These are phyloP conservation scores for Saturnispora kantuleensis DNA, from an alignment of 805 yeast genomes.

Conservation along the genomic window DNA sequence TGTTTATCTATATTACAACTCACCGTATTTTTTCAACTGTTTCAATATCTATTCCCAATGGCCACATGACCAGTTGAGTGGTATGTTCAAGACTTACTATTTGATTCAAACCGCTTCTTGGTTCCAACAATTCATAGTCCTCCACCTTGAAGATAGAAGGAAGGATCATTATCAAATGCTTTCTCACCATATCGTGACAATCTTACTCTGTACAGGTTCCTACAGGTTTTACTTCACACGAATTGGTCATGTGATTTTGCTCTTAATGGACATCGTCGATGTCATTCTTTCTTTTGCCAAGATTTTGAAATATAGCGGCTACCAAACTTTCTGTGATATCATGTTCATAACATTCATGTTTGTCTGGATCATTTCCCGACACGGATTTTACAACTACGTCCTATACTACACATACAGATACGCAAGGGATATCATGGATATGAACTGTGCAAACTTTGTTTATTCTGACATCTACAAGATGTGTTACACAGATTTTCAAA, in stretches of 20 bases:
- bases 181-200: slow-evolving; percentile 77
- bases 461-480: slow-evolving; percentile 20
- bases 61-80: slow-evolving; percentile 59
- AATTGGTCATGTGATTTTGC: slow-evolving; percentile 68
- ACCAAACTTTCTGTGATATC: slow-evolving; percentile 48
- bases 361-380: slow-evolving; percentile 65
- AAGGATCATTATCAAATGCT: slow-evolving; percentile 85
- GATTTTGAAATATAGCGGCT: slow-evolving; percentile 64
- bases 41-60: slow-evolving; percentile 55
- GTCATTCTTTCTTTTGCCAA: slow-evolving; percentile 64
- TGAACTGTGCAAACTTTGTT: slow-evolving; percentile 28
- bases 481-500: slow-evolving; percentile 40
- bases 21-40: slow-evolving; percentile 50
- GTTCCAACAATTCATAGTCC: slow-evolving; percentile 69
- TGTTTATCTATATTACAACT: slow-evolving; percentile 40
- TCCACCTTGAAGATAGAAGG: slow-evolving; percentile 68
- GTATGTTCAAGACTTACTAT: slow-evolving; percentile 55
- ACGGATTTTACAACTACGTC: slow-evolving; percentile 61
- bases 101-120: slow-evolving; percentile 65
- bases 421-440: slow-evolving; percentile 37
- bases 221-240: slow-evolving; percentile 64
- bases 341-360: slow-evolving; percentile 59
- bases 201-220: slow-evolving; percentile 56
- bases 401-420: slow-evolving; percentile 47
- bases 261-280: slow-evolving; percentile 80